Percentiles rank a stretch among this genome's conserved stretches.
Conservation (phyloP, 805 yeast genomes). For the Cyberlindnera japonica region DNA sequence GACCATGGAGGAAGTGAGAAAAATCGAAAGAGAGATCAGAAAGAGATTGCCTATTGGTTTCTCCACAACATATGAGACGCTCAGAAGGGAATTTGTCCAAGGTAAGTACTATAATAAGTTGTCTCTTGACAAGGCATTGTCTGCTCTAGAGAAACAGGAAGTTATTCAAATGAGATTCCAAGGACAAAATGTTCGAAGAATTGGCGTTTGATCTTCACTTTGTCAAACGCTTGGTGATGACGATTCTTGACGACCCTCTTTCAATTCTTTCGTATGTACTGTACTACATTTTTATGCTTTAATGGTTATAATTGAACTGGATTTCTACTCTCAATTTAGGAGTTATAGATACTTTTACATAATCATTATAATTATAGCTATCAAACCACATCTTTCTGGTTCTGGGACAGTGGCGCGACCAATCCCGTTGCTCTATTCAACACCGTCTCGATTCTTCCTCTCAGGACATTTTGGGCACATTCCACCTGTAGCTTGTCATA, state of each 20-base stretch:
- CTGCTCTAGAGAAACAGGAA: constrained; percentile 79
- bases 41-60: constrained; percentile 94
- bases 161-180: constrained; percentile 87
- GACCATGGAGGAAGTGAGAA: constrained; percentile 65
- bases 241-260: background rate
- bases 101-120: constrained; percentile 57
- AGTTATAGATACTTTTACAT: too few species aligned
- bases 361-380: background rate
- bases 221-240: background rate
- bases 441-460: constrained; percentile 79
- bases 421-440: constrained; percentile 72
- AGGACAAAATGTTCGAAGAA: constrained; percentile 71
- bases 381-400: constrained; percentile 10
- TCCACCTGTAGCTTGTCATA: constrained; percentile 62
- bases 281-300: background rate
- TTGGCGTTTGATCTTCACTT: constrained; percentile 14
- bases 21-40: constrained; percentile 79
- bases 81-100: constrained; percentile 77
- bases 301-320: too few species aligned
- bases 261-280: background rate
- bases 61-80: constrained; percentile 84
- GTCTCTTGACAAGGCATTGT: constrained; percentile 79
- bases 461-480: constrained; percentile 71
- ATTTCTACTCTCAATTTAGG: too few species aligned
- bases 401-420: constrained; percentile 76